These are phyloP conservation scores for Candida coleopterorum DNA, from an alignment of 805 yeast genomes.

Conservation along the genomic window DNA sequence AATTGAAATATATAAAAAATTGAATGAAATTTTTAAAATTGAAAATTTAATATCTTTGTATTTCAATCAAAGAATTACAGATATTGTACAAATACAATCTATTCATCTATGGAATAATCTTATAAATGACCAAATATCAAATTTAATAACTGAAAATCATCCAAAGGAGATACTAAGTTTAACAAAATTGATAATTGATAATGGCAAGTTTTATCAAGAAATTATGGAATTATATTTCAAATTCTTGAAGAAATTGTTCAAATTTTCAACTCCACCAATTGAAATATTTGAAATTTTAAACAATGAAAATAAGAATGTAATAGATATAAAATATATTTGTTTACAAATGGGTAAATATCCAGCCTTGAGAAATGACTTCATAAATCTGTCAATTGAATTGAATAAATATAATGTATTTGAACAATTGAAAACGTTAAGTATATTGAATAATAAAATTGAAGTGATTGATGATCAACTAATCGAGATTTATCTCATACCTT, in stretches of 20 bases:
- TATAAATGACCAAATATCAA: constrained; percentile 14
- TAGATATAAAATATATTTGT: constrained; percentile 20
- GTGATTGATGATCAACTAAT: neutral
- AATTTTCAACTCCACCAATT: neutral
- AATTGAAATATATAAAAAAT: constrained; percentile 8
- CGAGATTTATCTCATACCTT: neutral
- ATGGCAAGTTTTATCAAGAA: constrained; percentile 31
- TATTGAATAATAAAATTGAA: constrained; percentile 13
- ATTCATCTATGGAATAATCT: constrained; percentile 31
- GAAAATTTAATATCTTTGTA: constrained; percentile 16
- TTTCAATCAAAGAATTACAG: constrained; percentile 20
- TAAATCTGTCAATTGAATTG: neutral
- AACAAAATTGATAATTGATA: constrained; percentile 28
- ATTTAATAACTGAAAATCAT: constrained; percentile 7
- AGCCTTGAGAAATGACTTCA: no score
- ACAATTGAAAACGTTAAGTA: constrained; percentile 19
- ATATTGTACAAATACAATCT: constrained; percentile 34
- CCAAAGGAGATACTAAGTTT: constrained; percentile 12
- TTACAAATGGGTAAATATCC: constrained; percentile 16
- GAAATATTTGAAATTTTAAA: constrained; percentile 9
- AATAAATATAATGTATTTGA: constrained; percentile 6
- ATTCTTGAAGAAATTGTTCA: constrained; percentile 26
- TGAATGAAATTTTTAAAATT: constrained; percentile 6
- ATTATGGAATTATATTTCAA: constrained; percentile 21
- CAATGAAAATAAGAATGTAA: constrained; percentile 9